These are phyloP conservation scores for Daldinia sp. DNA, from an alignment of 2,329 filamentous ascomycete genomes.

Conservation along the genomic window DNA sequence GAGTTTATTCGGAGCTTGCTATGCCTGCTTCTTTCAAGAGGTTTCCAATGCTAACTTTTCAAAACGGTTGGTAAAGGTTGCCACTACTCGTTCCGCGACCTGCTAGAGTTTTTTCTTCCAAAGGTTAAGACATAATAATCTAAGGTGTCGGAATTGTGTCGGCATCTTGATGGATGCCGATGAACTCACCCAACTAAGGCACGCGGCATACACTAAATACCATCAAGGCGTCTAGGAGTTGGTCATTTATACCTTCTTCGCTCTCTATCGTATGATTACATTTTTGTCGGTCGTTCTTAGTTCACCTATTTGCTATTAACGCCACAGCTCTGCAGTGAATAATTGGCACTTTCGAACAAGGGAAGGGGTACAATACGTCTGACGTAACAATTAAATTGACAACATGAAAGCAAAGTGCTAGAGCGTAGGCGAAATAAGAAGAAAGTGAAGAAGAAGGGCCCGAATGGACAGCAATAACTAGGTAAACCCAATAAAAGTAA, in stretches of 20 bases:
- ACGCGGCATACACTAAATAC: background rate
- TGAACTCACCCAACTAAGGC: background rate
- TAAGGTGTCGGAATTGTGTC: conserved; percentile 4
- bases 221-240: background rate
- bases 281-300: background rate
- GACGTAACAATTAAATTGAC: background rate
- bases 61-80: conserved; percentile 13
- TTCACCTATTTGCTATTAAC: background rate
- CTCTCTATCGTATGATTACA: background rate
- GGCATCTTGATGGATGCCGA: background rate
- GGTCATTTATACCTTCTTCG: background rate
- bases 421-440: background rate
- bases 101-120: conserved; percentile 8
- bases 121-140: background rate
- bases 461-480: too few species aligned
- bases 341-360: background rate
- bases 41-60: conserved; percentile 17
- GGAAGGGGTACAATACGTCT: background rate
- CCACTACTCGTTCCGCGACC: background rate
- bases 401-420: background rate
- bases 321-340: too few species aligned
- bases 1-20: background rate
- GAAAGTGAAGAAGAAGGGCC: background rate
- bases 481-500: too few species aligned
- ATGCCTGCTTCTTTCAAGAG: background rate